phyloP scores from a whole-genome alignment of 1,284 basidiomycete genomes.

The Fomitopsis pinicola region DNA sequence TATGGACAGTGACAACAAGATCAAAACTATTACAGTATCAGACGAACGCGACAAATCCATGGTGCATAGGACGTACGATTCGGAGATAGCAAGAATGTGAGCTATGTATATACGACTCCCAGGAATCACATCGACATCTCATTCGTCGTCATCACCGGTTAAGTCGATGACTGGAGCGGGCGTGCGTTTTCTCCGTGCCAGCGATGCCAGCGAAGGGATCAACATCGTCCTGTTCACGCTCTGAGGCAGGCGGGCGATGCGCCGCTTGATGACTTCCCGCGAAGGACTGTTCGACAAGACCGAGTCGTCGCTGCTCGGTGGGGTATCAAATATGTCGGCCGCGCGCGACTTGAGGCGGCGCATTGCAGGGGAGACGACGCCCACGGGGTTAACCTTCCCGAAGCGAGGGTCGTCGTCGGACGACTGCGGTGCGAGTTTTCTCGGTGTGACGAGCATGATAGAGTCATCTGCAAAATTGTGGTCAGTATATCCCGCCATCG shows the following conservation, averaged over 20 bases:
- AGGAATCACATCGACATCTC: neutral
- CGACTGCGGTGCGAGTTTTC: constrained; percentile 11
- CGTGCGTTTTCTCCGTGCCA: neutral
- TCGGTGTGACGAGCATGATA: constrained; percentile 30
- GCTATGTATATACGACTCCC: no score
- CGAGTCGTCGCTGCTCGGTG: constrained; percentile 39
- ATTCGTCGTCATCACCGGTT: constrained; percentile 5
- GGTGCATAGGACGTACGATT: no score
- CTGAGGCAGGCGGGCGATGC: constrained; percentile 12
- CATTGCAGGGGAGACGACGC: constrained; percentile 55
- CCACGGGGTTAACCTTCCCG: constrained; percentile 65
- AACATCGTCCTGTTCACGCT: constrained; percentile 2
- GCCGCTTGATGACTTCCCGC: constrained; percentile 28
- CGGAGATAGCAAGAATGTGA: no score
- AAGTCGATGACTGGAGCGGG: constrained; percentile 9
- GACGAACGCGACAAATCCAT: neutral
- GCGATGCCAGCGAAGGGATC: constrained; percentile 3
- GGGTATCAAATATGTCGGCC: constrained; percentile 30
- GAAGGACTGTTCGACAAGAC: constrained; percentile 38
- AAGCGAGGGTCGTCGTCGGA: constrained; percentile 61
- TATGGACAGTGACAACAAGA: neutral
- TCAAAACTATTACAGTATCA: neutral
- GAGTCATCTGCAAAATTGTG: constrained; percentile 35
- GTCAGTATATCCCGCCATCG: neutral
- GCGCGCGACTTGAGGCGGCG: constrained; percentile 32